phyloP scores from a whole-genome alignment of 768 basidiomycete species.

The Hypholoma sublateritium region DNA sequence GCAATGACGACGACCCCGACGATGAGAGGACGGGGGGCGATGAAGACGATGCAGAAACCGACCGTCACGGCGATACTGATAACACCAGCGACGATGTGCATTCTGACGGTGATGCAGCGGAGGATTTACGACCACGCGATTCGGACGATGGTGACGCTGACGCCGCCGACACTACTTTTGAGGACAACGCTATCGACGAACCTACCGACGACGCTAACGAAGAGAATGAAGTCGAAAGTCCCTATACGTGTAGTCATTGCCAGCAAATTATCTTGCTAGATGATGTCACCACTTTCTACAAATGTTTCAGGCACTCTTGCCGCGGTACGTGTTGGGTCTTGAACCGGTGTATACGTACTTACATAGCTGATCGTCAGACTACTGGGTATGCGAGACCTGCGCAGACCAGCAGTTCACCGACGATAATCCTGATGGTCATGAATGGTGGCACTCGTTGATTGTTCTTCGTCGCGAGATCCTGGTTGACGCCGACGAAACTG shows the following conservation, averaged over 20 bases:
- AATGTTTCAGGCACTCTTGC: conserved; percentile 4
- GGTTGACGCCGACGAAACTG: not conserved
- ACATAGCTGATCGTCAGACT: not conserved
- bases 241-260: not conserved
- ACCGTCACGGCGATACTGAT: too few species aligned
- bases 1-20: not conserved
- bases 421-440: conserved; percentile 2
- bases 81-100: too few species aligned
- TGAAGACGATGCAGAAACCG: too few species aligned
- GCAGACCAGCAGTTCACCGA: not conserved
- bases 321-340: not conserved
- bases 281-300: conserved; percentile 1
- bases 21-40: too few species aligned
- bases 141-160: not conserved
- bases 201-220: too few species aligned
- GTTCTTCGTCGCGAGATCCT: conserved; percentile 8
- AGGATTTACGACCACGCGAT: not conserved
- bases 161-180: too few species aligned
- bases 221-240: not conserved
- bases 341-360: not conserved
- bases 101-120: too few species aligned
- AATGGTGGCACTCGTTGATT: conserved; percentile 13
- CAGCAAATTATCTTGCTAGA: not conserved
- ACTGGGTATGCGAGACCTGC: conserved; percentile 3
- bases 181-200: too few species aligned